Percentiles rank a stretch among this genome's conserved stretches.
Evolutionary conservation across 2,329 filamentous ascomycete species (phyloP).

Genomic region (Volutella citrinella): DNA sequence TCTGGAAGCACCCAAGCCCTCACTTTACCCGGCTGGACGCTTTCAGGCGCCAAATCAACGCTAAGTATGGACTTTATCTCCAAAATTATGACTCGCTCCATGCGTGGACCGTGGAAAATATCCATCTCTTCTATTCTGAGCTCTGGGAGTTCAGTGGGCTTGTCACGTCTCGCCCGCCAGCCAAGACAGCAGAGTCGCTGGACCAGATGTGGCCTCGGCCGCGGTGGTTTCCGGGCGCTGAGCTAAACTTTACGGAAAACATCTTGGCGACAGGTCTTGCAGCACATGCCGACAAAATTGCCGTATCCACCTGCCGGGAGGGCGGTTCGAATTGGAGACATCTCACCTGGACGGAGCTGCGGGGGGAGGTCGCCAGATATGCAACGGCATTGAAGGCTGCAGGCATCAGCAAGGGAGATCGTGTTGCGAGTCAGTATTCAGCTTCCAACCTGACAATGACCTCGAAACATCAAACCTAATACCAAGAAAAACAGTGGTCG

Average conservation of each 20-base stretch:
- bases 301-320: background rate
- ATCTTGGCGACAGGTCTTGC: background rate
- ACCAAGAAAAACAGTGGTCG: no score
- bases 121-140: background rate
- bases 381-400: background rate
- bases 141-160: background rate
- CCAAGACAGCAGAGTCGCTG: no score
- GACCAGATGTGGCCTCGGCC: background rate
- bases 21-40: background rate
- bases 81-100: background rate
- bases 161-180: background rate
- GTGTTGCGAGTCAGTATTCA: background rate
- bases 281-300: background rate
- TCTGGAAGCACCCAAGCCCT: constrained; percentile 1
- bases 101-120: background rate
- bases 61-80: background rate
- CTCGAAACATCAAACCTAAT: background rate
- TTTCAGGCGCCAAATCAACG: background rate
- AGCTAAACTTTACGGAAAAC: background rate
- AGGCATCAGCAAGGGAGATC: background rate
- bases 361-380: background rate
- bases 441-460: background rate
- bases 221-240: background rate
- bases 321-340: background rate
- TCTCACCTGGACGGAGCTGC: background rate